A percentile compares a stretch with the other conserved stretches of the same genome.
phyloP scores from a whole-genome alignment of 768 basidiomycete genomes.

The Crucibulum laeve region DNA sequence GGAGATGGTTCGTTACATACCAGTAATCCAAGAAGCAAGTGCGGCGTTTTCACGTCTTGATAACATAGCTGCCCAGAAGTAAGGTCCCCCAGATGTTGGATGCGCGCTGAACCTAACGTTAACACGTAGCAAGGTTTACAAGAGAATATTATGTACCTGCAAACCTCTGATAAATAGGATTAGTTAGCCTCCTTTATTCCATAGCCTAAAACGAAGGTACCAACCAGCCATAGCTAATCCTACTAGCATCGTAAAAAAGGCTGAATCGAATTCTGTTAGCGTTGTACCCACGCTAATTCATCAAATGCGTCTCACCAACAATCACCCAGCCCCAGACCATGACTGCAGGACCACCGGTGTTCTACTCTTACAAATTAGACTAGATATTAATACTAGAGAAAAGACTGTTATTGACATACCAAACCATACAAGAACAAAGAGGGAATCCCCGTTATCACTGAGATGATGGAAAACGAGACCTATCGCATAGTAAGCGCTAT shows the following conservation, averaged over 20 bases:
- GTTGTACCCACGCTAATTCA: not conserved
- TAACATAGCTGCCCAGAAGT: conserved; percentile 81
- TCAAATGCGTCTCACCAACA: conserved; percentile 37
- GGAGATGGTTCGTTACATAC: conserved; percentile 14
- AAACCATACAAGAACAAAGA: conserved; percentile 68
- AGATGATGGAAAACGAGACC: conserved; percentile 73
- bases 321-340: conserved; percentile 78
- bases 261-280: conserved; percentile 18
- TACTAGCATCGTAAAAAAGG: conserved; percentile 66
- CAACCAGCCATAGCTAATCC: conserved; percentile 73
- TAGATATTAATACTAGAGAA: not conserved
- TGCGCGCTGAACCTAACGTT: conserved; percentile 45
- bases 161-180: conserved; percentile 34
- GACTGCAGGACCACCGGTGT: conserved; percentile 70
- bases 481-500: conserved; percentile 12
- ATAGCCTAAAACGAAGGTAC: conserved; percentile 9
- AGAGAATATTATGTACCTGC: conserved; percentile 31
- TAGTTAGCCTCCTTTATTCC: no score
- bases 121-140: not conserved
- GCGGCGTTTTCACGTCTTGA: conserved; percentile 52
- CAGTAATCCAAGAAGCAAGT: conserved; percentile 71
- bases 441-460: conserved; percentile 67
- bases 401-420: conserved; percentile 31
- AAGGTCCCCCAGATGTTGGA: conserved; percentile 71
- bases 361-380: conserved; percentile 31